Conservation (phyloP, 345 rosid species). For the Physaria fendleri region DNA sequence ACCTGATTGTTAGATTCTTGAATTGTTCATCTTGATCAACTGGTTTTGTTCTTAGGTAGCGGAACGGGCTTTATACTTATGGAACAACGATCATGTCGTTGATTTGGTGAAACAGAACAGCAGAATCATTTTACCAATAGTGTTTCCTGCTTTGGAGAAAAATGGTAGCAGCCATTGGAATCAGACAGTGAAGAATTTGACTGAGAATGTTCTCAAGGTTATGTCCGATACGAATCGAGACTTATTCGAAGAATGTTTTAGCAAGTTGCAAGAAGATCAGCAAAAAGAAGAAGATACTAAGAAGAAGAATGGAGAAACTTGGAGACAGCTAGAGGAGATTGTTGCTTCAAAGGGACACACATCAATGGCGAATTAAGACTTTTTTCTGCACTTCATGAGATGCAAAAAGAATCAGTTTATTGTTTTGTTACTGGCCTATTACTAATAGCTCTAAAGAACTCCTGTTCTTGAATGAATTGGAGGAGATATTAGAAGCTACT, state of each 20-base stretch:
- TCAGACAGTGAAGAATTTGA: slow-evolving; percentile 63
- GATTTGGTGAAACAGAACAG: slow-evolving; percentile 57
- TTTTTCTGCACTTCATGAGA: background rate
- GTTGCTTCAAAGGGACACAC: slow-evolving; percentile 40
- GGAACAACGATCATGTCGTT: slow-evolving; percentile 72
- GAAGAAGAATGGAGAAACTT: slow-evolving; percentile 58
- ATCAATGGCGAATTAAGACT: slow-evolving; percentile 26
- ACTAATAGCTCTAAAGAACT: slow-evolving; percentile 68
- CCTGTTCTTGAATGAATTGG: slow-evolving; percentile 63
- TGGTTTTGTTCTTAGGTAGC: slow-evolving; percentile 54
- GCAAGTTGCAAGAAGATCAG: slow-evolving; percentile 50
- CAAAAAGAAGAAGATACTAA: slow-evolving; percentile 45
- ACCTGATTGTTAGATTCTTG: too few species aligned
- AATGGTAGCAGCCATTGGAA: slow-evolving; percentile 63
- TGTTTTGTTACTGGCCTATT: slow-evolving; percentile 17
- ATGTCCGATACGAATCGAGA: slow-evolving; percentile 63
- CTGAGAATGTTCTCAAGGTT: slow-evolving; percentile 54
- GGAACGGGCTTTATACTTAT: slow-evolving; percentile 62
- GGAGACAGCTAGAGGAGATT: slow-evolving; percentile 28
- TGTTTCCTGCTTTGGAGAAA: slow-evolving; percentile 58
- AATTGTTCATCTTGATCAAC: too few species aligned
- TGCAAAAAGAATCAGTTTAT: slow-evolving; percentile 5
- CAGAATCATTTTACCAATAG: slow-evolving; percentile 52
- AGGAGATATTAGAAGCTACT: slow-evolving; percentile 68
- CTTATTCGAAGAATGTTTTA: slow-evolving; percentile 47